Evolutionary conservation across 73 alveolate species (phyloP).

Genomic region (Effrenium voratum): DNA sequence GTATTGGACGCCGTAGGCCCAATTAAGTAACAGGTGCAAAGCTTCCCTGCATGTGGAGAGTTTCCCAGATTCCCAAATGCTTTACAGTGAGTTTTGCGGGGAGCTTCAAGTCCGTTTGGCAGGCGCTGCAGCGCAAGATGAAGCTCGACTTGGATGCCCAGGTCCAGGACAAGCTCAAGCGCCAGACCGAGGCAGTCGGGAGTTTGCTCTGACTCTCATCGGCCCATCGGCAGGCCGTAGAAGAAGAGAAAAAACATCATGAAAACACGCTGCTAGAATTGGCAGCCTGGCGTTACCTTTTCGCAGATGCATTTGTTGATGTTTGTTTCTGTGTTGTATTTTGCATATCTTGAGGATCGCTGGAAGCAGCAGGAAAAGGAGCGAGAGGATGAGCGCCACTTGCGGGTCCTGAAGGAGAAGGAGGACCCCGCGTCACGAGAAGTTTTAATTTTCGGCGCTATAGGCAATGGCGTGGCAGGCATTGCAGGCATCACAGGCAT

Average conservation of each 20-base stretch:
- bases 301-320: background rate
- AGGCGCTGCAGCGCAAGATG: constrained; percentile 77
- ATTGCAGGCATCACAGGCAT: too few relatives aligned
- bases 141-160: constrained; percentile 75
- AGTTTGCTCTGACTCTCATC: too few relatives aligned
- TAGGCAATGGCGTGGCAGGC: too few relatives aligned
- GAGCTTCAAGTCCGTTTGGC: background rate
- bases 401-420: constrained; percentile 61
- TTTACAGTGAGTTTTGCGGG: too few relatives aligned
- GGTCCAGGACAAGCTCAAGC: constrained; percentile 74
- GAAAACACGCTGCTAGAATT: constrained; percentile 72
- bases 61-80: too few relatives aligned
- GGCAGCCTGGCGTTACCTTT: background rate
- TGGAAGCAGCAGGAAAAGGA: constrained; percentile 83
- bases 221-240: constrained; percentile 60
- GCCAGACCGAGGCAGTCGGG: constrained; percentile 24
- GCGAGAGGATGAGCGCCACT: constrained; percentile 62
- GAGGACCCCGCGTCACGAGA: constrained; percentile 30
- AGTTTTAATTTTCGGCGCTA: too few relatives aligned
- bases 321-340: background rate
- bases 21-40: too few relatives aligned
- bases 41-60: too few relatives aligned
- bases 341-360: background rate
- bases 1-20: too few relatives aligned
- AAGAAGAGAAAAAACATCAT: constrained; percentile 55